Base-by-base conservation (phyloP, 768 basidiomycete species). In the Panellus pusillus region DNA sequence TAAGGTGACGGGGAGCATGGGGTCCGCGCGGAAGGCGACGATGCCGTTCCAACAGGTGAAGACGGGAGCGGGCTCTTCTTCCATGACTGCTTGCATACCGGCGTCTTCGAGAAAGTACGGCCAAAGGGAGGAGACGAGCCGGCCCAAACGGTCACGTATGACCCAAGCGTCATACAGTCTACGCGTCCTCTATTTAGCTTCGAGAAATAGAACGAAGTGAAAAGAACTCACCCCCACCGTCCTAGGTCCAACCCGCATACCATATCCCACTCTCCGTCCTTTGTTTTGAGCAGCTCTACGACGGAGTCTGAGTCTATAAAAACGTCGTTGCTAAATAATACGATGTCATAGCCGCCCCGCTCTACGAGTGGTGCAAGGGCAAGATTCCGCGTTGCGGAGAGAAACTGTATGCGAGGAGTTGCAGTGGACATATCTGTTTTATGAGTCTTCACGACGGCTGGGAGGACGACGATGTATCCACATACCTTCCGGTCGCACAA, bases 21-120 rank as follows among this genome's bases (percentile, higher is more conserved):
- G 74, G 45, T 78, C 76, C 0, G 76, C 70, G 9, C 58, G 40
- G 58, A 78, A 71, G 3, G 70, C 71, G 44, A 67, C 67, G 57
- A 77, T 73, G 29, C 77, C 77, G 45, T 78, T 78, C 76, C 76
- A 78, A 62, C 76, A 78, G 0, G 73, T 55, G 51, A 75, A 73
- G 6, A 76, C 76, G 9, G 77, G 75, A 1, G 68, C 76, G 11
- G 77, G 74, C 13, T 70, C 68, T 32, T 72, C 76, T 11, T 47
- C 57, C 45, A 68, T 63, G 60, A 77, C 67, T 3, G 71, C 70
- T 38, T 65, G 59, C 55, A 67, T 65, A 45, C 62, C 71, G 9
- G 66, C 69, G 7, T 66, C 58, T 40, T 78, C 74, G 37, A 76
- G 66, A 54, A 77, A 72, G 54, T 74, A 77, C 0, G 76, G 76